phyloP scores from a whole-genome alignment of 495 filamentous ascomycete genomes.

The Podospora anserina region DNA sequence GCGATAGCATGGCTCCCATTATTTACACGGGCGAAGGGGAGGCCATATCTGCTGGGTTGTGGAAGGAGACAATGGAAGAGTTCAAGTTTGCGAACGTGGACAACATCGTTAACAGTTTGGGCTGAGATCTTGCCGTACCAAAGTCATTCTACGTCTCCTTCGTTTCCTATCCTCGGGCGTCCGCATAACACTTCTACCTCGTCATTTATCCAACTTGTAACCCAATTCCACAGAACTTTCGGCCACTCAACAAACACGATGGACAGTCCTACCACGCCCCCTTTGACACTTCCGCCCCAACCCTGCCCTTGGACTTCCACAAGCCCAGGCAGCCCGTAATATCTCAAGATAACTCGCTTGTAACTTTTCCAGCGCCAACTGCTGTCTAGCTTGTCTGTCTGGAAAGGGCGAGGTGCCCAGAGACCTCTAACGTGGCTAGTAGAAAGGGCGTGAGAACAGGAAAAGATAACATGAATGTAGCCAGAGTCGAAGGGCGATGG shows the following conservation, averaged over 20 bases:
- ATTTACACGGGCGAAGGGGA: neutral
- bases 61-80: constrained; percentile 44
- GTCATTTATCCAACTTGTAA: neutral
- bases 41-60: constrained; percentile 24
- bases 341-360: neutral
- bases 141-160: neutral
- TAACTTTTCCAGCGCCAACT: neutral
- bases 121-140: too few relatives aligned
- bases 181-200: neutral
- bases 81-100: constrained; percentile 37
- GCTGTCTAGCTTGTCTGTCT: neutral
- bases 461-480: neutral
- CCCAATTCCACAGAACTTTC: neutral
- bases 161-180: neutral
- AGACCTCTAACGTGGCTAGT: neutral
- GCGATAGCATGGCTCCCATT: neutral
- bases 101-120: constrained; percentile 11
- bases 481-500: neutral
- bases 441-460: neutral
- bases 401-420: neutral
- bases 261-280: neutral
- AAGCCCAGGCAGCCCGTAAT: neutral
- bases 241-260: neutral
- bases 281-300: neutral
- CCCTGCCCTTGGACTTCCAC: neutral